A percentile compares a stretch with the other conserved stretches of the same genome.
Conservation (phyloP, 768 basidiomycete species). For the Podaxis pistillaris region DNA sequence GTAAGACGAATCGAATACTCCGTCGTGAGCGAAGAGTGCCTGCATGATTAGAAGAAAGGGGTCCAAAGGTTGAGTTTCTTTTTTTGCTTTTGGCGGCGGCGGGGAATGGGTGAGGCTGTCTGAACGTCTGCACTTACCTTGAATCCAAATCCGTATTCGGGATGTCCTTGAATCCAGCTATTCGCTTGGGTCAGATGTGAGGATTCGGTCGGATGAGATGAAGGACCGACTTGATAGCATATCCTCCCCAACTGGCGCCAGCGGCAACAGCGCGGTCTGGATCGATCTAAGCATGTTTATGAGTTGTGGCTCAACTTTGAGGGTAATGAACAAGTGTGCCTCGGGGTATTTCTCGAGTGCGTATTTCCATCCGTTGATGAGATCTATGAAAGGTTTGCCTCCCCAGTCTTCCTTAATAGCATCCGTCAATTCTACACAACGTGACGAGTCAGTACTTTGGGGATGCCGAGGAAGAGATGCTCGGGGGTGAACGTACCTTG, state of each 20-base stretch:
- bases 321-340: conserved; percentile 32
- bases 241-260: conserved; percentile 86
- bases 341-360: conserved; percentile 67
- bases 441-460: neutral
- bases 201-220: neutral
- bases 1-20: conserved; percentile 80
- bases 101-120: neutral
- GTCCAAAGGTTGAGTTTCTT: neutral
- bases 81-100: neutral
- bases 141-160: conserved; percentile 84
- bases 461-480: neutral
- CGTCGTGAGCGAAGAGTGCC: conserved; percentile 90
- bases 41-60: conserved; percentile 13
- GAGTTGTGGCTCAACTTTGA: neutral
- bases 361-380: conserved; percentile 74
- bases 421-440: conserved; percentile 66
- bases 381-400: conserved; percentile 79
- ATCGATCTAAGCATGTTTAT: conserved; percentile 49
- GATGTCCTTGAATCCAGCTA: conserved; percentile 95
- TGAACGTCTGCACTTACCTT: conserved; percentile 41
- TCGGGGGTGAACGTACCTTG: conserved; percentile 51
- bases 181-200: neutral
- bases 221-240: conserved; percentile 73
- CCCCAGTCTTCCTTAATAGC: conserved; percentile 82
- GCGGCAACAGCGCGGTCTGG: conserved; percentile 69